Conservation (phyloP, 805 yeast genomes). For the Hanseniaspora lachancei region DNA sequence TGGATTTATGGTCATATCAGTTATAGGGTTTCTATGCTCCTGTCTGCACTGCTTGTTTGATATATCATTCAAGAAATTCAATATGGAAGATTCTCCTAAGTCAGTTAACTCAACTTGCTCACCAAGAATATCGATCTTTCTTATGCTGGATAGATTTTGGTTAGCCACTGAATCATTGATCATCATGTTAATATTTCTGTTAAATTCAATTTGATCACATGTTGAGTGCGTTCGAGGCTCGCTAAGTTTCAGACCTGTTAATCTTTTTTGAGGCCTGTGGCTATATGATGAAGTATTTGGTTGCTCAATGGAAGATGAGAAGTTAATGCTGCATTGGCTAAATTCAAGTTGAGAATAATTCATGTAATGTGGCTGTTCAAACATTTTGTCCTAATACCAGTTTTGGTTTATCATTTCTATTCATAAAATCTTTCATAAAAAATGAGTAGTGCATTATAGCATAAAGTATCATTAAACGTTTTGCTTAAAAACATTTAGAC, state of each 20-base stretch:
- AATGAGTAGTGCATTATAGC: no score
- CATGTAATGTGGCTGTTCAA: background rate
- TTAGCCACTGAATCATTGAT: background rate
- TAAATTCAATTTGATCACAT: background rate
- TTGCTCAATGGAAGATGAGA: background rate
- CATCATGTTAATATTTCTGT: background rate
- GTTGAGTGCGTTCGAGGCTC: background rate
- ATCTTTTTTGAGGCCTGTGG: background rate
- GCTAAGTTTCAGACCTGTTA: background rate
- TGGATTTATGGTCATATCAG: background rate
- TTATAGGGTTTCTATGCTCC: background rate
- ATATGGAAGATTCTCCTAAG: slow-evolving; percentile 4
- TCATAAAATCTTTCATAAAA: no score
- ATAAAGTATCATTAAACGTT: no score
- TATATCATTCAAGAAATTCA: background rate
- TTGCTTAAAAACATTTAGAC: no score
- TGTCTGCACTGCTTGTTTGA: background rate
- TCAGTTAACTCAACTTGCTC: background rate
- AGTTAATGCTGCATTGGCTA: background rate
- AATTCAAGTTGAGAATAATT: background rate
- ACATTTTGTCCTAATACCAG: background rate
- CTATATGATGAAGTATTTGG: background rate
- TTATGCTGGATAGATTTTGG: background rate
- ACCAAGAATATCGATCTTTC: background rate
- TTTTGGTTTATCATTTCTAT: no score